phyloP scores from a whole-genome alignment of 352 stramenopile genomes.

The Elongisporangium anandrum region DNA sequence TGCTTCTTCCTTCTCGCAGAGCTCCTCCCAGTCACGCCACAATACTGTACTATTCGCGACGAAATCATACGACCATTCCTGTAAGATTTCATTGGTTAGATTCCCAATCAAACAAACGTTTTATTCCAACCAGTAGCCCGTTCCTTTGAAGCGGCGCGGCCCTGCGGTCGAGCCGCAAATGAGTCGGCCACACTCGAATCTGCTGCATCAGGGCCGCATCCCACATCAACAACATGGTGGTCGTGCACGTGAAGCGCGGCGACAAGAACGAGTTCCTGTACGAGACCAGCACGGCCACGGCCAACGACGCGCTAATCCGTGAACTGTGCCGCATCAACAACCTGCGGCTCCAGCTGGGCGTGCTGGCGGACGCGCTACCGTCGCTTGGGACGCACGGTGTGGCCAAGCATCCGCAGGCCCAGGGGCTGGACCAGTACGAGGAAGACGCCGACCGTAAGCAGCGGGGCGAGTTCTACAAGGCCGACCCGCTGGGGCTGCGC shows the following conservation, averaged over 20 bases:
- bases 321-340: conserved; percentile 86
- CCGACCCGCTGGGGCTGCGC: conserved; percentile 82
- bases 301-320: conserved; percentile 83
- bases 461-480: conserved; percentile 77
- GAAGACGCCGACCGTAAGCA: conserved; percentile 36
- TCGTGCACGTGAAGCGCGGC: conserved; percentile 85
- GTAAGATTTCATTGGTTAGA: background rate
- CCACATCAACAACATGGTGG: conserved; percentile 78
- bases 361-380: conserved; percentile 73
- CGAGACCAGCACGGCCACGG: conserved; percentile 67
- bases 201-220: background rate
- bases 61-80: background rate
- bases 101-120: background rate
- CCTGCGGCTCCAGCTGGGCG: conserved; percentile 56
- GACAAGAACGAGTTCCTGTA: conserved; percentile 91
- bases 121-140: background rate
- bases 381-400: conserved; percentile 80
- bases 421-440: conserved; percentile 88
- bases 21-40: background rate
- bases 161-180: background rate
- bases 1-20: background rate
- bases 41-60: background rate
- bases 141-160: background rate
- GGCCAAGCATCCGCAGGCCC: conserved; percentile 78
- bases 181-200: background rate